phyloP scores from a whole-genome alignment of 371 early-diverging fungal genomes.

The Saksenaea vasiformis region DNA sequence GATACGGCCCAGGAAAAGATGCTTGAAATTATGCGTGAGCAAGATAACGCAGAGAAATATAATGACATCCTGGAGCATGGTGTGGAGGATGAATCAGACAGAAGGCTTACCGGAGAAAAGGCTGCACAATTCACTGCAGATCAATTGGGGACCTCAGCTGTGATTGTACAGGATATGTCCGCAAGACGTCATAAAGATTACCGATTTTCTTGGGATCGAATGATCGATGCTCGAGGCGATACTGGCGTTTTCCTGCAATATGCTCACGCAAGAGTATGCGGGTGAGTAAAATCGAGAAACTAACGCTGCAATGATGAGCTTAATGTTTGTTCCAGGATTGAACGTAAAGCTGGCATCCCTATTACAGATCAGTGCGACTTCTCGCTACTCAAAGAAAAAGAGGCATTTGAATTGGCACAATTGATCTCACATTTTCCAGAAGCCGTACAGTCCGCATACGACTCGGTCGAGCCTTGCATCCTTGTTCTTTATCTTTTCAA shows the following conservation, averaged over 20 bases:
- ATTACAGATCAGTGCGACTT: conserved; percentile 32
- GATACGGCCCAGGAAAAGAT: conserved; percentile 85
- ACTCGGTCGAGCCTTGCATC: conserved; percentile 85
- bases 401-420: conserved; percentile 70
- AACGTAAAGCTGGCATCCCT: conserved; percentile 24
- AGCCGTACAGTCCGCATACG: conserved; percentile 56
- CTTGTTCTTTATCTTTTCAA: conserved; percentile 89
- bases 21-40: conserved; percentile 78
- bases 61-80: conserved; percentile 56
- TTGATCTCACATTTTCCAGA: conserved; percentile 87
- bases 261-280: conserved; percentile 88
- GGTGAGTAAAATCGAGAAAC: conserved; percentile 35
- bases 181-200: conserved; percentile 95
- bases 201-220: conserved; percentile 91
- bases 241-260: conserved; percentile 99
- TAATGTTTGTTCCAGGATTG: conserved; percentile 26
- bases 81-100: neutral
- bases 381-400: conserved; percentile 66
- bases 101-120: conserved; percentile 11
- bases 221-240: conserved; percentile 92
- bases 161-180: conserved; percentile 93
- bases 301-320: neutral
- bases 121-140: conserved; percentile 70
- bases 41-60: conserved; percentile 67
- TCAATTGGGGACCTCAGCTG: conserved; percentile 78